Percentiles rank a stretch among this genome's conserved stretches.
Evolutionary conservation across 768 basidiomycete species (phyloP).

Genomic region (Steccherinum ochraceum): DNA sequence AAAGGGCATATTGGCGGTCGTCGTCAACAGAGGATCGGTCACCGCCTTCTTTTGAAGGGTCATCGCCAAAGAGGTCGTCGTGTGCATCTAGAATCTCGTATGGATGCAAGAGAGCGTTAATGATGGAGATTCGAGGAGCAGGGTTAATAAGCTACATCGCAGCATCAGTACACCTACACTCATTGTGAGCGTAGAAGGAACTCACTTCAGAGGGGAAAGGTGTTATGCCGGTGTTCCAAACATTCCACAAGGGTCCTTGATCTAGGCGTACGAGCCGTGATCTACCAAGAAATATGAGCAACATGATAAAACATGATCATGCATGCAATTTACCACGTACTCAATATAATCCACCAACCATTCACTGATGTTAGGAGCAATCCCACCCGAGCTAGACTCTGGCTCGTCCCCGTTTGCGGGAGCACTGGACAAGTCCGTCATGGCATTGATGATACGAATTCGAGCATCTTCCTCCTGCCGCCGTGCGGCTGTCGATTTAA

Average conservation of each 20-base stretch:
- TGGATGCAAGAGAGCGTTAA: conserved; percentile 58
- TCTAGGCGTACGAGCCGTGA: conserved; percentile 40
- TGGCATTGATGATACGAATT: conserved; percentile 10
- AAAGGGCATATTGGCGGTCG: conserved; percentile 24
- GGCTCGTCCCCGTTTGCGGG: conserved; percentile 1
- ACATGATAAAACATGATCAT: no score
- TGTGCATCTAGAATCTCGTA: conserved; percentile 34
- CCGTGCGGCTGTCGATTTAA: no score
- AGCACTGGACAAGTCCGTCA: neutral
- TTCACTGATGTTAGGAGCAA: conserved; percentile 29
- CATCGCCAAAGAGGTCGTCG: conserved; percentile 4
- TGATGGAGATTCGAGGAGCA: conserved; percentile 51
- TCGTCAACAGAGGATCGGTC: conserved; percentile 14
- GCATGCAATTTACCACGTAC: conserved; percentile 38
- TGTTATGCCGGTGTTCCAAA: conserved; percentile 65
- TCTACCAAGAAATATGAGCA: conserved; percentile 31
- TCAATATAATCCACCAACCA: conserved; percentile 48
- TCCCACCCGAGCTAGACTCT: conserved; percentile 5
- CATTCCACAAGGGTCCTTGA: conserved; percentile 50
- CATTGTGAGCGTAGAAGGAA: neutral
- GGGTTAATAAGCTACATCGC: conserved; percentile 58
- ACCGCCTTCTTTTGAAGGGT: neutral
- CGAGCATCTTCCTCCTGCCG: conserved; percentile 26
- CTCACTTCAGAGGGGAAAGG: conserved; percentile 65
- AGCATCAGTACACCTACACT: neutral